Evolutionary conservation across 371 early-diverging fungal genomes (phyloP), one percentile per base, ranked within the genome.

Genomic region (Lichtheimia ramosa): DNA sequence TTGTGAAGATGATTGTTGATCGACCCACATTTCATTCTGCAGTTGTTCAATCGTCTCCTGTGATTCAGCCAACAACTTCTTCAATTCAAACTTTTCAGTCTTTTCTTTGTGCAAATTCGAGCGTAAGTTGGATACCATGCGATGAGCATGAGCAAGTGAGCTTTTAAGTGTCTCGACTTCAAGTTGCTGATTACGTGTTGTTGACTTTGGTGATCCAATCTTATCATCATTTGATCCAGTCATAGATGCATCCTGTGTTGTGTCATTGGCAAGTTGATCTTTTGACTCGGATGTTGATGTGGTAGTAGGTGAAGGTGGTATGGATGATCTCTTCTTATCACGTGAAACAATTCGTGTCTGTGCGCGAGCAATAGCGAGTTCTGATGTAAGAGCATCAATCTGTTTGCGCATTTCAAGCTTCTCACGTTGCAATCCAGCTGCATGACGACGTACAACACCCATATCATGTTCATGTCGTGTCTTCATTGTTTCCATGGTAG

Each of bases 381-480:
- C 81, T 14, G 46, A 58, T 15, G 71, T 72, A 41, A 86, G 71
- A 18, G 76, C 81, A 3, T 86, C 83, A 15, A 79, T 62, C 41
- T 74, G 68, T 54, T 74, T 75, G 14, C 66, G 13, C 3, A 83
- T 59, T 5, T 77, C 71, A 7, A 67, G 59, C 52, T 81, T 85
- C 2, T 86, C 87, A 42, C 83, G 78, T 61, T 84, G 83, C 6
- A 83, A 59, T 13, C 71, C 63, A 24, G 69, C 67, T 5, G 62
- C 48, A 39, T 71, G 71, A 41, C 79, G 82, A 13, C 86, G 82
- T 66, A 81, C 64, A 13, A 65, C 55, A 0, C 62, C 34, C 60
- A 78, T 65, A 15, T 86, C 86, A 54, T 85, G 83, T 54, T 86
- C 86, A 39, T 77, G 81, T 16, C 80, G 71, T 25, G 68, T 51